Evolutionary conservation across 768 basidiomycete genomes (phyloP).

Genomic region (Tephrocybe sp.): DNA sequence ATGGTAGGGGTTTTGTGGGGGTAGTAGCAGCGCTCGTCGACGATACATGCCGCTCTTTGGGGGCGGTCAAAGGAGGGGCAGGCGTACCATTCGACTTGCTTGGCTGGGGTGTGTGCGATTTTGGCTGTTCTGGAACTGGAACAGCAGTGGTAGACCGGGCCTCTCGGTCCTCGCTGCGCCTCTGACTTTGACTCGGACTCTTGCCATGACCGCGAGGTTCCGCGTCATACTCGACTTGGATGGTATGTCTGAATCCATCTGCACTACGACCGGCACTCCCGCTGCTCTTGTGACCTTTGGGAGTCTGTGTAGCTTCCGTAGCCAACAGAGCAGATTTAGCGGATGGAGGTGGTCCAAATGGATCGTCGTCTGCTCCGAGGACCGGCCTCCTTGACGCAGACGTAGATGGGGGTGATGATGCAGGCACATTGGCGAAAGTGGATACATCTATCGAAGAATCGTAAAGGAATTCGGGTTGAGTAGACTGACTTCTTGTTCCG

Average conservation of each 20-base stretch:
- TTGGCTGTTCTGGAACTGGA: conserved; percentile 3
- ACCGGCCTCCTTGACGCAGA: conserved; percentile 25
- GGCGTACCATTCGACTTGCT: conserved; percentile 7
- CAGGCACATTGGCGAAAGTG: conserved; percentile 22
- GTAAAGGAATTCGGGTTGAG: conserved; percentile 74
- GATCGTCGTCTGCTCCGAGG: conserved; percentile 59
- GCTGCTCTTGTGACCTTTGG: conserved; percentile 50
- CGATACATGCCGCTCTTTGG: conserved; percentile 33
- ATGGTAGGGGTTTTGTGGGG: conserved; percentile 29
- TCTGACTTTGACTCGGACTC: conserved; percentile 22
- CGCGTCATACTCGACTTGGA: conserved; percentile 90
- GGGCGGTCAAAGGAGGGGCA: conserved; percentile 11
- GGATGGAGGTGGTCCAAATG: conserved; percentile 50
- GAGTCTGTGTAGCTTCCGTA: conserved; percentile 9
- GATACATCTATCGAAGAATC: conserved; percentile 67
- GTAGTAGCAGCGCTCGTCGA: conserved; percentile 8
- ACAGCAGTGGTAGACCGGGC: neutral
- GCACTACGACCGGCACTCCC: conserved; percentile 34
- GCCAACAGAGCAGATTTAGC: conserved; percentile 10
- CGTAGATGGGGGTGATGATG: conserved; percentile 26
- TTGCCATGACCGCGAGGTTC: conserved; percentile 37
- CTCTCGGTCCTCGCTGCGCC: conserved; percentile 31
- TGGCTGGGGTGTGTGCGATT: neutral
- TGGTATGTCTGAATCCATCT: conserved; percentile 74
- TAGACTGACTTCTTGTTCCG: conserved; percentile 49